A percentile compares a stretch with the other conserved stretches of the same genome.
phyloP scores from a whole-genome alignment of 768 basidiomycete species.

The Agrocybe praecox region DNA sequence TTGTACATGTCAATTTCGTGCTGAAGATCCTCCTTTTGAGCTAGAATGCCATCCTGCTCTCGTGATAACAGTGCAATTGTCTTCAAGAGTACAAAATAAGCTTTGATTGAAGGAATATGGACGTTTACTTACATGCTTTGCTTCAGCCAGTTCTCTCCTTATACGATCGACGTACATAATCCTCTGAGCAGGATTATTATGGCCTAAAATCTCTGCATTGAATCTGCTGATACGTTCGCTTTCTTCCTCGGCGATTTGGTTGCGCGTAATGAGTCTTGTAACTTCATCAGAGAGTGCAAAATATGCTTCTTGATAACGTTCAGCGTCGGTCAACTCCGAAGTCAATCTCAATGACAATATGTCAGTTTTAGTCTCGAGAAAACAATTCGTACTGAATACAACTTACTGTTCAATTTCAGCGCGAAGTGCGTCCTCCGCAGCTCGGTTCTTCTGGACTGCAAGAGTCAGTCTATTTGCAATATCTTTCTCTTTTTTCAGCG shows the following conservation, averaged over 20 bases:
- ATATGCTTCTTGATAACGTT: slow-evolving; percentile 75
- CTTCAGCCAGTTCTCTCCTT: slow-evolving; percentile 75
- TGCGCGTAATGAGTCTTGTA: slow-evolving; percentile 62
- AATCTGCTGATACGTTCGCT: slow-evolving; percentile 73
- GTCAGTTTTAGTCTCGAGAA: neutral
- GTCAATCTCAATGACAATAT: slow-evolving; percentile 32
- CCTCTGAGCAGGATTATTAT: slow-evolving; percentile 82
- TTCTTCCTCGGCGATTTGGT: slow-evolving; percentile 82
- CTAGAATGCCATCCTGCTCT: slow-evolving; percentile 49
- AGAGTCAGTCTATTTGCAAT: slow-evolving; percentile 47
- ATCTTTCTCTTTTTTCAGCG: slow-evolving; percentile 50
- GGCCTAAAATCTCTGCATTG: slow-evolving; percentile 85
- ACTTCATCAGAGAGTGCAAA: slow-evolving; percentile 64
- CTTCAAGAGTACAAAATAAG: slow-evolving; percentile 28
- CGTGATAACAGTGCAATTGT: slow-evolving; percentile 48
- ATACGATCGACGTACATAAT: slow-evolving; percentile 89
- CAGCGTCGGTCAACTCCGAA: slow-evolving; percentile 58
- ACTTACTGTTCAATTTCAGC: slow-evolving; percentile 72
- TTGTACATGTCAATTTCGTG: slow-evolving; percentile 64
- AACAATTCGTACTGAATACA: neutral
- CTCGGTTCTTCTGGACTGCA: slow-evolving; percentile 55
- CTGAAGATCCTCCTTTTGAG: slow-evolving; percentile 47
- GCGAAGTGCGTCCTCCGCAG: slow-evolving; percentile 68
- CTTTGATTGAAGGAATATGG: neutral
- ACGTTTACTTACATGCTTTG: slow-evolving; percentile 66